Conservation (phyloP, 139 green algal species). For the Raphidocelis subcapitata region DNA sequence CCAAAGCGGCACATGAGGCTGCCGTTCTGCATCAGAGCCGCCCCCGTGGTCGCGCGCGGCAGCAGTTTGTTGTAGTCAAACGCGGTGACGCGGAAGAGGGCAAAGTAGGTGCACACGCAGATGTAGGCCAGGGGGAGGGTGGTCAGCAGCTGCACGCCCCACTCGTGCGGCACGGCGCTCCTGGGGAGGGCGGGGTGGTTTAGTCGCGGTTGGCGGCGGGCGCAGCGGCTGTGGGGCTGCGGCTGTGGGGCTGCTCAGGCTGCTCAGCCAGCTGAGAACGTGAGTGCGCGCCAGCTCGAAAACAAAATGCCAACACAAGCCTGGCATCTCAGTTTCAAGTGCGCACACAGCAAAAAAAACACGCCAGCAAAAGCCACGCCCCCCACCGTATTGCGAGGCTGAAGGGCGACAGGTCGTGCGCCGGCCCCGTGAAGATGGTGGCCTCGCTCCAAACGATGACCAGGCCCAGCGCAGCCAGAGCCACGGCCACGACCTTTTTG, state of each 20-base stretch:
- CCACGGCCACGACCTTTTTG: slow-evolving; percentile 34
- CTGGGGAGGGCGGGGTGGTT: no score
- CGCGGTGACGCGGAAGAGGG: slow-evolving; percentile 82
- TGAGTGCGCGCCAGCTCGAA: no score
- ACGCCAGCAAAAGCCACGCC: no score
- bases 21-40: slow-evolving; percentile 58
- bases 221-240: no score
- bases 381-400: slow-evolving; percentile 48
- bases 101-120: slow-evolving; percentile 86
- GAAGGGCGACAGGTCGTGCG: slow-evolving; percentile 84
- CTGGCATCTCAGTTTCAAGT: no score
- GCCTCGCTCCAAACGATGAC: slow-evolving; percentile 85
- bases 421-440: slow-evolving; percentile 71
- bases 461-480: slow-evolving; percentile 54
- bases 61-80: slow-evolving; percentile 73
- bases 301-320: no score
- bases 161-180: slow-evolving; percentile 23
- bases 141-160: slow-evolving; percentile 36
- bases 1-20: slow-evolving; percentile 87
- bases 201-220: no score
- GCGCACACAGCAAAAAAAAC: no score
- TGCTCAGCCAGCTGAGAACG: no score
- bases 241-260: no score
- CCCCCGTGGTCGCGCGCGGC: slow-evolving; percentile 27
- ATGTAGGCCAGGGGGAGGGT: slow-evolving; percentile 72